Base-by-base conservation (phyloP, 2,329 filamentous ascomycete species). In the Seiridium unicorne region DNA sequence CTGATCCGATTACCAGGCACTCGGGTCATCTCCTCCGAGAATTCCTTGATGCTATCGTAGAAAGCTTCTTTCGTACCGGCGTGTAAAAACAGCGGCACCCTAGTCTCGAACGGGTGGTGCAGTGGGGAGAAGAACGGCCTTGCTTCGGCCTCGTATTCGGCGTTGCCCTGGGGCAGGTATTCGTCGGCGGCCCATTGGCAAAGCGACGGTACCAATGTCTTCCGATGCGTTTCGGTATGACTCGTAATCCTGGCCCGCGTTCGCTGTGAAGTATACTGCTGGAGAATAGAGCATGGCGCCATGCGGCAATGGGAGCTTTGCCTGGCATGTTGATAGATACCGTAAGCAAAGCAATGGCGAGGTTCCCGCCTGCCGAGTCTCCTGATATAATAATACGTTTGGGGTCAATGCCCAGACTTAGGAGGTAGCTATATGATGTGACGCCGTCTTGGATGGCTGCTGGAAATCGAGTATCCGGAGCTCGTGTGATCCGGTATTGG, bases 251-350 rank as follows among this genome's bases (percentile, higher is more conserved):
- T 44, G 34, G 1, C 56, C 63, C 5, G 65, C 65, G 3, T 60
- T 47, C 2, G 44, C 5, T 1, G 62, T 63, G n/a, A 66, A 61
- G 10, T 64, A 36, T 5, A 65, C 62, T 63, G 63, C 65, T 5
- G 63, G 65, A 31, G 65, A 65, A 58, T 57, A 65, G 18, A 64
- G 26, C 7, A 63, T 63, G 5, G 53, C 65, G 4, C 60, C 60
- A 11, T 57, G 32, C 1, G 63, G 63, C 11, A 63, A 32, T 1
- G 61, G 61, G n/a, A 64, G 58, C 3, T 18, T 53, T 13, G 47
- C 2, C n/a, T 2, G 18, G 18, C 56, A 40, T n/a, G 53, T 46
- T 48, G 63, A 55, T 13, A 65, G 26, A 42, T 63, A 57, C 38
- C 61, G 47, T 8, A 64, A 64, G 54, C 5, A 64, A 46, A 44